Percentiles rank a stretch among this genome's conserved stretches.
Conservation (phyloP, 495 filamentous ascomycete genomes). For the Geoglossum glabrum region DNA sequence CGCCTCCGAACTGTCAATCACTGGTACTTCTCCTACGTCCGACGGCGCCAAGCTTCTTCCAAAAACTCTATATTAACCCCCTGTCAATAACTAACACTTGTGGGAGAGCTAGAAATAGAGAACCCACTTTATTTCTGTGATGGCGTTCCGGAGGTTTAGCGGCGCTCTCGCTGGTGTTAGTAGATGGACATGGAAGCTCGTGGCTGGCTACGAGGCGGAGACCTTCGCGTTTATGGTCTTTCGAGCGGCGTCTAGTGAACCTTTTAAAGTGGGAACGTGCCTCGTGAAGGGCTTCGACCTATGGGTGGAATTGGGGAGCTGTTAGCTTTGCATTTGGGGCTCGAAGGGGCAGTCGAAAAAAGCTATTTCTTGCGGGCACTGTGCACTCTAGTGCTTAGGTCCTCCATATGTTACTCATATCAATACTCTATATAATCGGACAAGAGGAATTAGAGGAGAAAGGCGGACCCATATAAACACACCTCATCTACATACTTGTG, state of each 20-base stretch:
- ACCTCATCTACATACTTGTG: slow-evolving; percentile 2
- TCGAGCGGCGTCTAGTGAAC: slow-evolving; percentile 3
- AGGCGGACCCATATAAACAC: neutral
- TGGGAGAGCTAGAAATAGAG: neutral
- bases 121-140: neutral
- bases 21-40: neutral
- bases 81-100: neutral
- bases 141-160: neutral
- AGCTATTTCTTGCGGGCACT: too few relatives aligned
- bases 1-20: neutral
- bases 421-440: neutral
- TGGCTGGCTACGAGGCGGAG: neutral
- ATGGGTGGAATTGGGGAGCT: neutral
- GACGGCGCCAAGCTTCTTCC: neutral
- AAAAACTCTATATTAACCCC: neutral
- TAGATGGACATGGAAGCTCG: neutral
- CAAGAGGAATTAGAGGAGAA: too few relatives aligned
- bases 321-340: neutral
- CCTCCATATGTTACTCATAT: neutral
- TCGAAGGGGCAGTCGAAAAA: neutral
- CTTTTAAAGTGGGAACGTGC: neutral
- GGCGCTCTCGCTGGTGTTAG: neutral
- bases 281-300: slow-evolving; percentile 3
- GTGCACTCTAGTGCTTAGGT: too few relatives aligned
- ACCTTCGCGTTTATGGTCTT: slow-evolving; percentile 5